phyloP scores from a whole-genome alignment of 2,329 filamentous ascomycete species.

The Sporothrix curviconia region DNA sequence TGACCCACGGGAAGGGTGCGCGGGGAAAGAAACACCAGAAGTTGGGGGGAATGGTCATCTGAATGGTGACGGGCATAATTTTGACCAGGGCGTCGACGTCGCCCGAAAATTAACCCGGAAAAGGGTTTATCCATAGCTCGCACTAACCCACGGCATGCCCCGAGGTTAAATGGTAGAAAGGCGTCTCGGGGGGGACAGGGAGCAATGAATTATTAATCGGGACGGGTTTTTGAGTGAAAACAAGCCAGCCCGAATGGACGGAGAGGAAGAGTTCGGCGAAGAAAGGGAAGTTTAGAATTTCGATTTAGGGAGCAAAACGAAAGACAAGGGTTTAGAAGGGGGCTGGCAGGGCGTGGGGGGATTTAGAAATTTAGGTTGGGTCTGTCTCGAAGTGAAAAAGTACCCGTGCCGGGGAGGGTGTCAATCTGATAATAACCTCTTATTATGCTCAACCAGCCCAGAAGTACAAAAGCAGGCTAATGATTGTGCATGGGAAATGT shows the following conservation, averaged over 20 bases:
- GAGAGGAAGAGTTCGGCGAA: not conserved
- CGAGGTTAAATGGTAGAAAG: constrained; percentile 13
- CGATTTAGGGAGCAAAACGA: not conserved
- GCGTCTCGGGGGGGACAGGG: constrained; percentile 7
- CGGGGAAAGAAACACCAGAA: no score
- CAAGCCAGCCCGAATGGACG: not conserved
- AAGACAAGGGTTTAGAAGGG: not conserved
- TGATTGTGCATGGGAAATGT: constrained; percentile 16
- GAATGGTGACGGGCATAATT: constrained; percentile 38
- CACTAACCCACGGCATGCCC: constrained; percentile 38
- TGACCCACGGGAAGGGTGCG: no score
- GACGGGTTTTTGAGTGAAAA: no score
- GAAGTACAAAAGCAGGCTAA: constrained; percentile 12
- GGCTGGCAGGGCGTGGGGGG: not conserved
- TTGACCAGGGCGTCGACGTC: constrained; percentile 41
- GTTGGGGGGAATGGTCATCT: no score
- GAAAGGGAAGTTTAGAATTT: no score
- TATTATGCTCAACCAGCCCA: no score
- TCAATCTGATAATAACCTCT: constrained; percentile 26
- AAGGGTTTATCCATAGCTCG: constrained; percentile 43
- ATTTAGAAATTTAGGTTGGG: no score
- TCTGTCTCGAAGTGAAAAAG: no score
- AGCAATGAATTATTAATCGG: constrained; percentile 6
- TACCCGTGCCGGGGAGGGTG: no score
- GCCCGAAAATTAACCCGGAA: constrained; percentile 36